Percentiles rank a stretch among this genome's conserved stretches.
phyloP scores from a whole-genome alignment of 306 rosid genomes.

The Ormosia semicastrata region DNA sequence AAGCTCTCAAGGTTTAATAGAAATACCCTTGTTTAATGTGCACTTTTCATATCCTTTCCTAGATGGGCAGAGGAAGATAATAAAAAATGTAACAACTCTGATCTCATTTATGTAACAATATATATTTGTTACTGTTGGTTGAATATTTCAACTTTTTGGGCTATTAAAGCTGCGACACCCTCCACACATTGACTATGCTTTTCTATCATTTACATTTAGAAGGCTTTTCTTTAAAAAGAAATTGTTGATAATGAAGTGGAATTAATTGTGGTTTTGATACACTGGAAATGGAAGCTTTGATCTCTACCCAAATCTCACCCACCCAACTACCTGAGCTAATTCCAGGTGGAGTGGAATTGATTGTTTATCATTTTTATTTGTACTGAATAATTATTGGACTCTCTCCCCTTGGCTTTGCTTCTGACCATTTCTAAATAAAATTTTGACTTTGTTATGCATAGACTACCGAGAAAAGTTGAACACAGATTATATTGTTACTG shows the following conservation, averaged over 20 bases:
- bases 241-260: neutral
- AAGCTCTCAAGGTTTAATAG: neutral
- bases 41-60: neutral
- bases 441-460: neutral
- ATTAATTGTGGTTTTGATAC: neutral
- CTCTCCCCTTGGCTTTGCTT: neutral
- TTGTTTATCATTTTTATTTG: neutral
- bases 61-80: neutral
- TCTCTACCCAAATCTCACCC: neutral
- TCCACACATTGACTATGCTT: neutral
- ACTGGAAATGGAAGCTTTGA: neutral
- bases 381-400: neutral
- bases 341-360: neutral
- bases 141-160: neutral
- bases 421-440: neutral
- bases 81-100: neutral
- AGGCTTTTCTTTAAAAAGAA: neutral
- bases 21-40: neutral
- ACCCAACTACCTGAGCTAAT: neutral
- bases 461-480: neutral
- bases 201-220: neutral
- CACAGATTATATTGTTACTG: neutral
- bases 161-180: neutral
- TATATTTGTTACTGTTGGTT: neutral
- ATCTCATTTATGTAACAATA: neutral